Percentiles rank a stretch among this genome's conserved stretches.
These are phyloP conservation scores for Penicillium crystallinum DNA, from an alignment of 495 filamentous ascomycete genomes.

Conservation along the genomic window DNA sequence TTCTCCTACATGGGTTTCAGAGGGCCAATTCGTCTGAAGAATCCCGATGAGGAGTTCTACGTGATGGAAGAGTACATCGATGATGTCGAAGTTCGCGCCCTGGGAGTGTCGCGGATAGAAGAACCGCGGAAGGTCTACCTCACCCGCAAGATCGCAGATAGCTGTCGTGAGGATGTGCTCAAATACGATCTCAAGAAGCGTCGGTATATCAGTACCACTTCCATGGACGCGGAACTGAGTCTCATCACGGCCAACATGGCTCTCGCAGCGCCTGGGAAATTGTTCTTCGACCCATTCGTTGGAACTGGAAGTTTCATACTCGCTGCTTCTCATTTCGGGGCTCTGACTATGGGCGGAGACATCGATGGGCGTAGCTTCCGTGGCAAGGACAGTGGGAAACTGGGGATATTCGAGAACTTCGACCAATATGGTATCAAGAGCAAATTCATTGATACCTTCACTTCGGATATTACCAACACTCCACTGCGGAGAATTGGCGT, in stretches of 20 bases:
- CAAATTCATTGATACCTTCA: constrained; percentile 68
- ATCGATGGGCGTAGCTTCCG: constrained; percentile 86
- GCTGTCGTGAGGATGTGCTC: constrained; percentile 58
- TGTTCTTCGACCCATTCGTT: constrained; percentile 91
- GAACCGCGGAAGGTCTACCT: constrained; percentile 62
- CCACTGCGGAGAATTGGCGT: constrained; percentile 57
- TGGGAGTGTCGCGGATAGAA: constrained; percentile 20
- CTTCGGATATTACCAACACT: constrained; percentile 84
- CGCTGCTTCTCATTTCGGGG: constrained; percentile 84
- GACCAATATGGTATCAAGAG: constrained; percentile 68
- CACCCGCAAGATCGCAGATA: constrained; percentile 60
- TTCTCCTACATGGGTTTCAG: constrained; percentile 74
- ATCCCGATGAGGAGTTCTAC: constrained; percentile 65
- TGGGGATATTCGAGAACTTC: constrained; percentile 69
- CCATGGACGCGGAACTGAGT: constrained; percentile 92
- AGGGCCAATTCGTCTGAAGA: constrained; percentile 68
- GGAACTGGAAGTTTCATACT: constrained; percentile 90
- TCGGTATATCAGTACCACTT: constrained; percentile 87
- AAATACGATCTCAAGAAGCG: constrained; percentile 90
- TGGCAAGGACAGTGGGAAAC: constrained; percentile 50
- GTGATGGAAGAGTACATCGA: constrained; percentile 74
- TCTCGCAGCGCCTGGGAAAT: constrained; percentile 69
- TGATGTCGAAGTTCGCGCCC: constrained; percentile 25
- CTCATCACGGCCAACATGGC: constrained; percentile 91
- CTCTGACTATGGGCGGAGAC: constrained; percentile 73